Evolutionary conservation across 2,329 filamentous ascomycete species (phyloP).

Genomic region (Plectosphaerella cucumerina): DNA sequence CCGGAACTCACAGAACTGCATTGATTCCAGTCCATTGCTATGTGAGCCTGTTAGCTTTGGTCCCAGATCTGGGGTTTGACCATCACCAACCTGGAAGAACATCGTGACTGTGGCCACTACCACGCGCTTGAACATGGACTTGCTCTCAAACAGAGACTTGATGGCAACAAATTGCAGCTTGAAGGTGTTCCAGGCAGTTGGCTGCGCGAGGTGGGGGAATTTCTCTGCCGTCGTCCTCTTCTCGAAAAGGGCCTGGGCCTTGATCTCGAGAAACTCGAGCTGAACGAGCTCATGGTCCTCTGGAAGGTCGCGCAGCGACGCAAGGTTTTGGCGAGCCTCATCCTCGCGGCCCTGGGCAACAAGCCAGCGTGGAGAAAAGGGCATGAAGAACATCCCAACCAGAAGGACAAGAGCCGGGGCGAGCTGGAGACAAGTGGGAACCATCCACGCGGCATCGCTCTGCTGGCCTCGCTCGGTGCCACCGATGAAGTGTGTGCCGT

Average conservation of each 20-base stretch:
- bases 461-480: slow-evolving; percentile 45
- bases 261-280: slow-evolving; percentile 28
- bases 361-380: slow-evolving; percentile 73
- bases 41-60: not conserved
- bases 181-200: slow-evolving; percentile 18
- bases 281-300: slow-evolving; percentile 23
- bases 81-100: slow-evolving; percentile 36
- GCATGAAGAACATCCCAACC: slow-evolving; percentile 73
- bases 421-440: slow-evolving; percentile 69
- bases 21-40: slow-evolving; percentile 35
- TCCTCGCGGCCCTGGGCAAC: slow-evolving; percentile 65
- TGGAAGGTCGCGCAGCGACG: slow-evolving; percentile 24
- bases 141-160: slow-evolving; percentile 20
- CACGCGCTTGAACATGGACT: slow-evolving; percentile 35
- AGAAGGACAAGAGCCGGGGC: slow-evolving; percentile 63
- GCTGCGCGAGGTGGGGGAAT: slow-evolving; percentile 27
- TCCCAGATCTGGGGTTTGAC: not conserved
- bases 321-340: slow-evolving; percentile 23
- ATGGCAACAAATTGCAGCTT: slow-evolving; percentile 31
- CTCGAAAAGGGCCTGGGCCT: slow-evolving; percentile 30
- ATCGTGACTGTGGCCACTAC: slow-evolving; percentile 52
- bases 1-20: not conserved
- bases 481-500: slow-evolving; percentile 64
- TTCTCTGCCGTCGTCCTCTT: slow-evolving; percentile 19
- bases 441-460: slow-evolving; percentile 66